phyloP scores from a whole-genome alignment of 2,329 filamentous ascomycete genomes.

The Thielaviopsis musarum region DNA sequence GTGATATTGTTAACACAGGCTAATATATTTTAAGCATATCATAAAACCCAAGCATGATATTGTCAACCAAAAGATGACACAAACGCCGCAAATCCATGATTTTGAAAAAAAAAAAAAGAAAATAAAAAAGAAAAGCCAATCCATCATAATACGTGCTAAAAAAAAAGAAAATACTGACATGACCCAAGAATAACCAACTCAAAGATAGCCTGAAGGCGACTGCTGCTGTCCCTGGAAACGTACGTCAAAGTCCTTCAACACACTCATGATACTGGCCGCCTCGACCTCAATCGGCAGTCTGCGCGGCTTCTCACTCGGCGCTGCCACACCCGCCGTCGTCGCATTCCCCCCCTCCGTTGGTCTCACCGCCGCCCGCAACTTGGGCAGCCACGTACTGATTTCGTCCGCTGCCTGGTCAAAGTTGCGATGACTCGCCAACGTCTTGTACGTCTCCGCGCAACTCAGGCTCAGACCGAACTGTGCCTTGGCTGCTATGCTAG shows the following conservation, averaged over 20 bases:
- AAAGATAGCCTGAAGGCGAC: not conserved
- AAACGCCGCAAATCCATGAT: not conserved
- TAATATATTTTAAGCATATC: not conserved
- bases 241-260: conserved; percentile 66
- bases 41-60: not conserved
- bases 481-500: conserved; percentile 16
- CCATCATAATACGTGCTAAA: not conserved
- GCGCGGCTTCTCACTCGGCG: conserved; percentile 17
- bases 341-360: conserved; percentile 14
- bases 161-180: not conserved
- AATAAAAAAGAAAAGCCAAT: not conserved
- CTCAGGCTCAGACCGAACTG: conserved; percentile 41
- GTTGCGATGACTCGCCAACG: conserved; percentile 57
- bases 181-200: not conserved
- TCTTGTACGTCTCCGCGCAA: conserved; percentile 65
- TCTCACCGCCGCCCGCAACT: conserved; percentile 41
- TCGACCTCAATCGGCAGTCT: conserved; percentile 58
- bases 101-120: not conserved
- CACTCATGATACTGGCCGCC: conserved; percentile 70
- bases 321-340: not conserved
- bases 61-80: not conserved
- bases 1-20: not conserved
- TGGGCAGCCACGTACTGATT: conserved; percentile 58
- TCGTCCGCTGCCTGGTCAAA: conserved; percentile 60
- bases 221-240: conserved; percentile 33